These are phyloP conservation scores for Pseudopyrenochaeta lycopersici DNA, from an alignment of 2,329 filamentous ascomycete genomes.

Conservation along the genomic window DNA sequence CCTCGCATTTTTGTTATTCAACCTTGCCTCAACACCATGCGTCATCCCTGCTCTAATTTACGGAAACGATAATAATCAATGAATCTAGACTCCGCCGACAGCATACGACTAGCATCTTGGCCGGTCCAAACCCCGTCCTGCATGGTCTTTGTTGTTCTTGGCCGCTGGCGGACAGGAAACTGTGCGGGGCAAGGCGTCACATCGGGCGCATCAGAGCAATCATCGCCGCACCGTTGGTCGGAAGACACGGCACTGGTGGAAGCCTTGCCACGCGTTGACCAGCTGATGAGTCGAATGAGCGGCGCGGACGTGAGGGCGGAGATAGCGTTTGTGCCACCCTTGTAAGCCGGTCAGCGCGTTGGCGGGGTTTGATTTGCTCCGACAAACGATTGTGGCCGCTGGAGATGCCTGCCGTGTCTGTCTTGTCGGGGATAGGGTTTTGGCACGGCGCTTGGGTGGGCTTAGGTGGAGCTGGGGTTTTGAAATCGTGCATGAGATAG, in stretches of 20 bases:
- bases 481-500: constrained; percentile 8
- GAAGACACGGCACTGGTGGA: constrained; percentile 21
- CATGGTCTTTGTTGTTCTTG: constrained; percentile 21
- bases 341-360: not conserved
- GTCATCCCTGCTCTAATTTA: constrained; percentile 16
- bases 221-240: constrained; percentile 25
- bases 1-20: constrained; percentile 2
- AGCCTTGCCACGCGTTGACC: constrained; percentile 33
- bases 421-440: constrained; percentile 32
- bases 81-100: constrained; percentile 31
- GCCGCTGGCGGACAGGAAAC: constrained; percentile 28
- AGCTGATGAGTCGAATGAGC: constrained; percentile 27
- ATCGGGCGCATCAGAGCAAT: constrained; percentile 23
- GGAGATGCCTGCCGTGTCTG: constrained; percentile 13
- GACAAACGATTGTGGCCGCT: not conserved
- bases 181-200: constrained; percentile 19
- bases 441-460: constrained; percentile 20
- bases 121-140: constrained; percentile 9
- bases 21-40: constrained; percentile 22
- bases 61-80: constrained; percentile 16
- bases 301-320: constrained; percentile 15
- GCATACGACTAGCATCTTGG: constrained; percentile 8
- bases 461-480: constrained; percentile 28
- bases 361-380: constrained; percentile 7
- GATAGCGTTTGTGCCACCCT: constrained; percentile 13